These are phyloP conservation scores for Kuraishia borneana DNA, from an alignment of 805 yeast species.

Conservation along the genomic window DNA sequence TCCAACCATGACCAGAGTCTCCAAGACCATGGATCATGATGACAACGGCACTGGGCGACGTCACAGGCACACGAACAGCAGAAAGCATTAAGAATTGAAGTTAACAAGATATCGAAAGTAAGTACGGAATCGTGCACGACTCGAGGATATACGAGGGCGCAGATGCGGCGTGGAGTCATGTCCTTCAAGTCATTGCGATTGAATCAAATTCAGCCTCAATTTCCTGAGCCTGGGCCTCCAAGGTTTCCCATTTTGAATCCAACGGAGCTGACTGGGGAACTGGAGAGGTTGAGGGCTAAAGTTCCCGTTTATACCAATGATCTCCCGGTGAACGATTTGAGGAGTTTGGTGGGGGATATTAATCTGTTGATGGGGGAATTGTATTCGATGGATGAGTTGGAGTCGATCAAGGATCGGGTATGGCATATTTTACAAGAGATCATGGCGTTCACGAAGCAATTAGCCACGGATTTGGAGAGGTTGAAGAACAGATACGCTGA, in stretches of 20 bases:
- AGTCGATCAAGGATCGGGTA: slow-evolving; percentile 4
- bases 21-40: slow-evolving; percentile 88
- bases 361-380: neutral
- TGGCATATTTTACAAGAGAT: neutral
- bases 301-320: slow-evolving; percentile 9
- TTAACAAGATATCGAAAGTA: slow-evolving; percentile 3
- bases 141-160: slow-evolving; percentile 21
- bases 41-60: slow-evolving; percentile 39
- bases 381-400: slow-evolving; percentile 8
- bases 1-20: slow-evolving; percentile 86
- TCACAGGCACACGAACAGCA: slow-evolving; percentile 27
- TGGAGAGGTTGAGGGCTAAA: slow-evolving; percentile 7
- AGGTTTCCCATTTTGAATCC: neutral
- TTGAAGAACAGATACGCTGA: neutral
- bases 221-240: neutral
- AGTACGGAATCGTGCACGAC: slow-evolving; percentile 21
- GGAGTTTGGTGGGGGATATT: slow-evolving; percentile 9
- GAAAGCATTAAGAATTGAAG: slow-evolving; percentile 7
- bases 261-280: slow-evolving; percentile 1
- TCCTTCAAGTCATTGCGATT: no score
- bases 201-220: no score
- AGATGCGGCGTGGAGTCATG: no score
- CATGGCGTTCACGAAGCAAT: neutral
- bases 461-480: neutral
- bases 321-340: slow-evolving; percentile 6